phyloP scores from a whole-genome alignment of 352 stramenopile genomes.

The Pythium monospermum region DNA sequence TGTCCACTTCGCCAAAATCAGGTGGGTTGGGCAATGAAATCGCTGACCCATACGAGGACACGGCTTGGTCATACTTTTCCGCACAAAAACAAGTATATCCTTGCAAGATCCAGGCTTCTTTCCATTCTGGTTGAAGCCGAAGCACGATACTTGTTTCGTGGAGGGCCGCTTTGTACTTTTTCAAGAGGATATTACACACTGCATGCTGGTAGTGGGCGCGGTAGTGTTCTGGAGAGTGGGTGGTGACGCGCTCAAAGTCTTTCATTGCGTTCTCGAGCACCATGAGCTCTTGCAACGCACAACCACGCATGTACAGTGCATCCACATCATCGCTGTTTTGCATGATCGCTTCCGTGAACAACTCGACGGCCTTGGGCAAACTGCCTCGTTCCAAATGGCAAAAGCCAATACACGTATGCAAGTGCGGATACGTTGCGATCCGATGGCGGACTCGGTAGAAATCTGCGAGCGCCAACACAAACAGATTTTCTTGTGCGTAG shows the following conservation, averaged over 20 bases:
- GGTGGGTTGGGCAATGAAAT: constrained; percentile 23
- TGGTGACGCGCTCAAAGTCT: constrained; percentile 34
- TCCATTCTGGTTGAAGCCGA: constrained; percentile 29
- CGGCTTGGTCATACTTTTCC: constrained; percentile 24
- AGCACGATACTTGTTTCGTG: constrained; percentile 27
- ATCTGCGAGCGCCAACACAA: constrained; percentile 44
- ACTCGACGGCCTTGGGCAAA: constrained; percentile 35
- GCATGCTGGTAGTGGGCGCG: constrained; percentile 33
- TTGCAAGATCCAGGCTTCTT: constrained; percentile 34
- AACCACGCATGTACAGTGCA: constrained; percentile 44
- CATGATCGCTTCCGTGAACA: constrained; percentile 37
- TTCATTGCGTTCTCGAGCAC: constrained; percentile 31
- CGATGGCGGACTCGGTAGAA: constrained; percentile 48
- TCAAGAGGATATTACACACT: constrained; percentile 33
- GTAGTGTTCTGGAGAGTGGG: constrained; percentile 16
- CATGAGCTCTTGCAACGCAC: constrained; percentile 45
- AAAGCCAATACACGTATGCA: constrained; percentile 49
- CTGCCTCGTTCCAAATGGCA: constrained; percentile 42
- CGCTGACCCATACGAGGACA: constrained; percentile 30
- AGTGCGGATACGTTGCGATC: constrained; percentile 32
- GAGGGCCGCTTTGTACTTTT: constrained; percentile 27
- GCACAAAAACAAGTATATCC: constrained; percentile 42
- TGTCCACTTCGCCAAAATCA: background rate
- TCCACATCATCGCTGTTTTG: constrained; percentile 26
- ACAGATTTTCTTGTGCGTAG: constrained; percentile 44